Evolutionary conservation across 2,329 filamentous ascomycete species (phyloP).

Genomic region (Lachnellula hyalina): DNA sequence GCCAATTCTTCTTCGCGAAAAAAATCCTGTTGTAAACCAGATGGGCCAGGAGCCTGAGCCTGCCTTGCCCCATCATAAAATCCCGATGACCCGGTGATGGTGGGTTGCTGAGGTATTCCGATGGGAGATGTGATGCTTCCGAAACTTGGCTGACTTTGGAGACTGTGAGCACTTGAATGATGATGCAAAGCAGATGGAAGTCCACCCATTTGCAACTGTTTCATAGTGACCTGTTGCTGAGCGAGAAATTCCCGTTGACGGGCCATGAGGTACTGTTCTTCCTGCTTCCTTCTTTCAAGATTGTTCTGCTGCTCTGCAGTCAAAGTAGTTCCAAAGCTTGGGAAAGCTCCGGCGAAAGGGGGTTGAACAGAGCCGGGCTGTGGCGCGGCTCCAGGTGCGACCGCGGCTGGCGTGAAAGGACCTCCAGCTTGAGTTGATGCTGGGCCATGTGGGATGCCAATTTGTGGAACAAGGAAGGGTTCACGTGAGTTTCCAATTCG

Average conservation of each 20-base stretch:
- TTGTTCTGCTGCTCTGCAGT: constrained; percentile 98
- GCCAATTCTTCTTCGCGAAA: constrained; percentile 71
- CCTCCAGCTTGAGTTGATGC: constrained; percentile 43
- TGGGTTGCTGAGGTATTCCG: constrained; percentile 50
- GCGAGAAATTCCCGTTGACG: constrained; percentile 90
- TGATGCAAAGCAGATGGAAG: constrained; percentile 64
- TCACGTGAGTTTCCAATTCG: constrained; percentile 96
- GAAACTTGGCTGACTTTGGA: constrained; percentile 96
- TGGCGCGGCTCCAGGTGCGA: constrained; percentile 33
- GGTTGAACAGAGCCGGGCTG: constrained; percentile 67
- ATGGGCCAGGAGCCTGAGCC: constrained; percentile 34
- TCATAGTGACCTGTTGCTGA: constrained; percentile 74
- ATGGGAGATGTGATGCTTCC: constrained; percentile 89
- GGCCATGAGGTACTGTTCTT: constrained; percentile 95
- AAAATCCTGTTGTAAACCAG: constrained; percentile 45
- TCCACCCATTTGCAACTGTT: constrained; percentile 62
- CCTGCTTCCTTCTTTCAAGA: constrained; percentile 90
- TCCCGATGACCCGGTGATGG: constrained; percentile 44
- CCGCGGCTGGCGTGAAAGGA: constrained; percentile 32
- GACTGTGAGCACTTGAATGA: constrained; percentile 88
- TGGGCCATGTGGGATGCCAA: constrained; percentile 86
- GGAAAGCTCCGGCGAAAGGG: constrained; percentile 88
- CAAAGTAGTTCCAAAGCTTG: constrained; percentile 91
- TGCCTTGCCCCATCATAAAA: constrained; percentile 62
- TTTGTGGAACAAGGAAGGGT: constrained; percentile 95